Base-by-base conservation (phyloP, 805 yeast genomes). In the Starmera dryadoides region DNA sequence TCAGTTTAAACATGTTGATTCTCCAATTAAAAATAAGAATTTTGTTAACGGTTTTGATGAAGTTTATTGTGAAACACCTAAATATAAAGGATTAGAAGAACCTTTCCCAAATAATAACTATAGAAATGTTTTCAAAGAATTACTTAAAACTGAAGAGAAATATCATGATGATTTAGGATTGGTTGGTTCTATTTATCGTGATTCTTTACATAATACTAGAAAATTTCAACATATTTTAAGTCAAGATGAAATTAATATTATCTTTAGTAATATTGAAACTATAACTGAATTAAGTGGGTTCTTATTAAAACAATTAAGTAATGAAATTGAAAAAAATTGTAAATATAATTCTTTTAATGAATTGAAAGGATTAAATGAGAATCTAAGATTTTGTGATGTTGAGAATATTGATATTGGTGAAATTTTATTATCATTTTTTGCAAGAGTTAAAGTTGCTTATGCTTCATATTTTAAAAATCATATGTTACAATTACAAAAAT, bases 201-300 rank as follows among this genome's bases (percentile, higher is more conserved):
- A 60, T 6, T 46, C 60, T 10, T 45, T 66, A 20, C 50, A 50
- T 31, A 58, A 53, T 34, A 55, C 60, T 6, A 45, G 42, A 22
- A 52, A 53, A 21, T 57, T 55, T 33, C 53, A 50, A 18, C 47
- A 60, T 34, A 57, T 62, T 12, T 47, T 71, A 10, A 47, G 62
- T 20, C 37, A 48, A 5, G 53, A 53, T 19, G 73, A 71, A 25
- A 64, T 63, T 39, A 34, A 61, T 5, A 38, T 62, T 7, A 45
- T 73, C 2, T 72, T 73, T 54, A 71, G 74, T 1, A 69, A 71
- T 44, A 46, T 69, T 30, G 65, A 58, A 14, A 59, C 68, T 2
- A 58, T 73, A 25, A 40, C 59, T 6, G 62, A 64, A 9, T 47
- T 68, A 5, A 62, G 69, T 42, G 52, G 55, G 14, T 39, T 62